Conservation (phyloP, 768 basidiomycete genomes). For the Calocera viscosa region DNA sequence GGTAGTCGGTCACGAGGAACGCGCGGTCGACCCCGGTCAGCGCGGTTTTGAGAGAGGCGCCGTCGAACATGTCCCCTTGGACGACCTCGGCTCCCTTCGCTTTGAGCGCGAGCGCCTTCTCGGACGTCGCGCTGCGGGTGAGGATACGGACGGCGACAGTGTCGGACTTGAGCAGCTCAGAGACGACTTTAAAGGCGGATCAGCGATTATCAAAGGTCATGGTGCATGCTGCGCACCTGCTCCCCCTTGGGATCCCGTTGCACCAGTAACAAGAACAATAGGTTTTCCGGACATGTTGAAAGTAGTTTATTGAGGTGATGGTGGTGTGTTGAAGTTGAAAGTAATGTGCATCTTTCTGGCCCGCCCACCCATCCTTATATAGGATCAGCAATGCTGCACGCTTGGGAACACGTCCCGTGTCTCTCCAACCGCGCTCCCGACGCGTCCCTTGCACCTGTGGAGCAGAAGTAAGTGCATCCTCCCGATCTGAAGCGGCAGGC, state of each 20-base stretch:
- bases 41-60: conserved; percentile 12
- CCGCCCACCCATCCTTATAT: too few species aligned
- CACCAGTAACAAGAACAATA: neutral
- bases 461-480: too few species aligned
- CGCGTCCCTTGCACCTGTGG: too few species aligned
- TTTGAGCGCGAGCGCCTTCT: conserved; percentile 16
- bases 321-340: too few species aligned
- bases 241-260: neutral
- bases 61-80: conserved; percentile 19
- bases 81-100: conserved; percentile 18
- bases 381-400: too few species aligned
- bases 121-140: conserved; percentile 19
- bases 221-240: neutral
- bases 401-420: too few species aligned
- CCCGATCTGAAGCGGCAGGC: too few species aligned
- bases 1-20: conserved; percentile 20
- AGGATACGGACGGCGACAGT: conserved; percentile 16
- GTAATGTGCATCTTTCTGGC: too few species aligned
- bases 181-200: neutral
- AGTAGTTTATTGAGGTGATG: too few species aligned
- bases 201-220: neutral
- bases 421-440: too few species aligned
- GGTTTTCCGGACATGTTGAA: neutral
- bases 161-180: neutral
- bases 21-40: conserved; percentile 19